phyloP scores from a whole-genome alignment of 495 filamentous ascomycete species.

The Lasiosphaeria ovina region DNA sequence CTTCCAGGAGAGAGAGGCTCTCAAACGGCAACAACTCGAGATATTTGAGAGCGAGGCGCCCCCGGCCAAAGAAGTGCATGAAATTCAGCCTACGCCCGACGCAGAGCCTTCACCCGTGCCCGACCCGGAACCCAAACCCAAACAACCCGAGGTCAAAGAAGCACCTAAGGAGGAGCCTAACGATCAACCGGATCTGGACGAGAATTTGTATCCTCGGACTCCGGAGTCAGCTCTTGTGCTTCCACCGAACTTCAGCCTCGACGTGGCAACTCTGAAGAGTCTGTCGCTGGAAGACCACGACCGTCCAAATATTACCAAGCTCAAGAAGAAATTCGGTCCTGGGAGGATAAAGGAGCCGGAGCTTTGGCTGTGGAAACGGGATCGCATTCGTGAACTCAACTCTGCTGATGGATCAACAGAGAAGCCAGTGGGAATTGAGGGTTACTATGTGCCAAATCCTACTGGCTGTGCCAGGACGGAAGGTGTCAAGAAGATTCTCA shows the following conservation, averaged over 20 bases:
- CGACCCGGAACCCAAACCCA: conserved; percentile 21
- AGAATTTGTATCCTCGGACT: conserved; percentile 38
- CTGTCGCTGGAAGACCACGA: conserved; percentile 67
- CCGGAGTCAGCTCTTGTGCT: conserved; percentile 28
- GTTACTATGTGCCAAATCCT: conserved; percentile 84
- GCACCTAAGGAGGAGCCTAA: background rate
- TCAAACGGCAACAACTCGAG: conserved; percentile 51
- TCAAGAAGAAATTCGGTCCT: conserved; percentile 68
- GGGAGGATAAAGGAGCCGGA: conserved; percentile 63
- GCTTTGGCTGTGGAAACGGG: conserved; percentile 87
- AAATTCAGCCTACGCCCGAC: conserved; percentile 24
- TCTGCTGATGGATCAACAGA: conserved; percentile 39
- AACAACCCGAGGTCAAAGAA: conserved; percentile 25
- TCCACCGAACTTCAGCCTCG: conserved; percentile 30
- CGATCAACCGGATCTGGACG: conserved; percentile 28
- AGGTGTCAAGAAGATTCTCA: conserved; percentile 87
- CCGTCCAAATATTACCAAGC: conserved; percentile 72
- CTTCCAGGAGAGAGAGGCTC: conserved; percentile 64
- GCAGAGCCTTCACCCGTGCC: conserved; percentile 12
- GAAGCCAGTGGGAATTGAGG: conserved; percentile 61
- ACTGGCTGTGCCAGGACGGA: conserved; percentile 88
- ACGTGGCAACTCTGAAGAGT: conserved; percentile 33
- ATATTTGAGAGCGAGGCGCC: conserved; percentile 35
- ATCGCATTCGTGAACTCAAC: conserved; percentile 85
- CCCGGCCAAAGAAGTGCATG: conserved; percentile 35